phyloP scores from a whole-genome alignment of 208 protist genomes.

The Zelonia costaricensis region DNA sequence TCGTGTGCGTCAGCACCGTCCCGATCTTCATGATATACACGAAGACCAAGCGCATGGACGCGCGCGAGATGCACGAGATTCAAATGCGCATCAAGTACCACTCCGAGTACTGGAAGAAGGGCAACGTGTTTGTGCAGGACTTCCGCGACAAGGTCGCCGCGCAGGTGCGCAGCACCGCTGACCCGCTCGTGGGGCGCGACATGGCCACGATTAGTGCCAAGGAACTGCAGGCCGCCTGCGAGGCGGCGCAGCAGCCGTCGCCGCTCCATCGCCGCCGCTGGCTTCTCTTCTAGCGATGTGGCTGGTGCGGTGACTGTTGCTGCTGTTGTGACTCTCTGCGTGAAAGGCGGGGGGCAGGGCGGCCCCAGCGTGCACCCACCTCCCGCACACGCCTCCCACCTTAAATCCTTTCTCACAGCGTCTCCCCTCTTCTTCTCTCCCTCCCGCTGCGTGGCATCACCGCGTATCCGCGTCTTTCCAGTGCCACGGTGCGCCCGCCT shows the following conservation, averaged over 20 bases:
- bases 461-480: too few species aligned
- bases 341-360: too few species aligned
- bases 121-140: constrained; percentile 46
- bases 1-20: constrained; percentile 51
- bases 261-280: constrained; percentile 3
- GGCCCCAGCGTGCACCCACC: too few species aligned
- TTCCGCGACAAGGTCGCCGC: constrained; percentile 29
- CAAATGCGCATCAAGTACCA: constrained; percentile 86
- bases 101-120: constrained; percentile 78
- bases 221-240: constrained; percentile 27
- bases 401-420: background rate
- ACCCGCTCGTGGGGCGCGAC: constrained; percentile 48
- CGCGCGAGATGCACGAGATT: constrained; percentile 75
- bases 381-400: too few species aligned
- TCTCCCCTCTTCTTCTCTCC: background rate
- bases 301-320: background rate
- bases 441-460: too few species aligned
- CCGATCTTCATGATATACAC: constrained; percentile 78
- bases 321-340: too few species aligned
- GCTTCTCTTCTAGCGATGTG: constrained; percentile 6
- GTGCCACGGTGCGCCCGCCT: background rate
- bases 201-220: constrained; percentile 17
- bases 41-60: constrained; percentile 76
- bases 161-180: constrained; percentile 32
- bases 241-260: background rate